These are phyloP conservation scores for Gaultheria prostrata DNA, from an alignment of 148 eudicot species.

Conservation along the genomic window DNA sequence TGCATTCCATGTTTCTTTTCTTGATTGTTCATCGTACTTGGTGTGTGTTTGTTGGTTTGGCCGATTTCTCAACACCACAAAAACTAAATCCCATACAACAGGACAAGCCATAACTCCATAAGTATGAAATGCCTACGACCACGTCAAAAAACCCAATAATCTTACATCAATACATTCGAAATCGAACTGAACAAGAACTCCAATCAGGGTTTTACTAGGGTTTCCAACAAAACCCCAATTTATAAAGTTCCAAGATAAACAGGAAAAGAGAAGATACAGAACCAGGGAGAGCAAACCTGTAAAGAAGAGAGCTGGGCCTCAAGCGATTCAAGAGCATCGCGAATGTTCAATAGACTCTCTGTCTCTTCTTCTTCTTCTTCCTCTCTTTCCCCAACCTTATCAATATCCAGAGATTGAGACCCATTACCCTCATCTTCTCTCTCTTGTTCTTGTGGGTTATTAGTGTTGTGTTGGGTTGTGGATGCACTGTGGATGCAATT, in stretches of 20 bases:
- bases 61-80: not conserved
- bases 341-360: constrained; percentile 63
- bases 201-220: not conserved
- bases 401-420: not conserved
- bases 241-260: not conserved
- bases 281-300: constrained; percentile 43
- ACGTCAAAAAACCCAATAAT: not conserved
- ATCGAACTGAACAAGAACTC: not conserved
- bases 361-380: constrained; percentile 13
- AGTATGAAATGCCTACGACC: not conserved
- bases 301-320: constrained; percentile 74
- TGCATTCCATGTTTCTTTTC: not conserved
- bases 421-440: constrained; percentile 11
- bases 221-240: not conserved
- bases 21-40: not conserved
- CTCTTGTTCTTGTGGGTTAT: not conserved
- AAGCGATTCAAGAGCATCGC: constrained; percentile 75
- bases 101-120: too few relatives aligned
- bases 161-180: not conserved
- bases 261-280: not conserved
- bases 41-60: not conserved
- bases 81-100: too few relatives aligned
- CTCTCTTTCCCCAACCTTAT: not conserved
- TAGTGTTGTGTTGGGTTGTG: not conserved
- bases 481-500: constrained; percentile 48